These are phyloP conservation scores for Mucor lusitanicus DNA, from an alignment of 371 early-diverging fungal genomes.

Conservation along the genomic window DNA sequence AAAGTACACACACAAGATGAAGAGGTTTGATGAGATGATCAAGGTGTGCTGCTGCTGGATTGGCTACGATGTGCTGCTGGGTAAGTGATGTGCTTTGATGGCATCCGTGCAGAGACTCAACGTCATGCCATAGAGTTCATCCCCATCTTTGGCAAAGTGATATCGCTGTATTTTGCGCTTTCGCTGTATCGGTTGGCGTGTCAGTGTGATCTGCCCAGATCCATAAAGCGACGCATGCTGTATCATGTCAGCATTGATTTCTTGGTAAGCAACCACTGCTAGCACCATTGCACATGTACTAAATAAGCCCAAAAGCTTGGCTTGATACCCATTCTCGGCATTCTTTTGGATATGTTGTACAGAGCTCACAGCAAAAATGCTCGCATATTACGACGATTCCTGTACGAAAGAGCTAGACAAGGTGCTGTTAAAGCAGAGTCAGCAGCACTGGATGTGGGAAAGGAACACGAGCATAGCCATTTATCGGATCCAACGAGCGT, in stretches of 20 bases:
- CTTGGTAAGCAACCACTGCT: slow-evolving; percentile 26
- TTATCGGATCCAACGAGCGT: slow-evolving; percentile 7
- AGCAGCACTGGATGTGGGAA: slow-evolving; percentile 9
- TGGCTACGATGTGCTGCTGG: slow-evolving; percentile 46
- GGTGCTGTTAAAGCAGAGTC: slow-evolving; percentile 10
- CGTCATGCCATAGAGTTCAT: slow-evolving; percentile 36
- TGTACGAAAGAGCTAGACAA: slow-evolving; percentile 41
- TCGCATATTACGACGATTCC: slow-evolving; percentile 31
- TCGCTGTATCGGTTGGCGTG: slow-evolving; percentile 43
- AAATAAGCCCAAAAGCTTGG: slow-evolving; percentile 30
- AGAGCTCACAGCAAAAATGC: slow-evolving; percentile 49
- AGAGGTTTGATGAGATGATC: slow-evolving; percentile 45
- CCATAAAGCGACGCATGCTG: slow-evolving; percentile 34
- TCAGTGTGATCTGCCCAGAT: slow-evolving; percentile 31
- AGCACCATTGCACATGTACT: not conserved
- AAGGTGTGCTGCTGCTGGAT: slow-evolving; percentile 55
- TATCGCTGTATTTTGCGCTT: slow-evolving; percentile 40
- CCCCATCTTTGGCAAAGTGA: slow-evolving; percentile 49
- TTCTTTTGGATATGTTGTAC: slow-evolving; percentile 42
- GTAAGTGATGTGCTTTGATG: slow-evolving; percentile 5
- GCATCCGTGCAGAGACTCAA: not conserved
- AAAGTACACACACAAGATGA: slow-evolving; percentile 40
- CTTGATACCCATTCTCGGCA: slow-evolving; percentile 44
- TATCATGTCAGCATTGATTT: slow-evolving; percentile 47
- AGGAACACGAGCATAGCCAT: not conserved